phyloP scores from a whole-genome alignment of 495 filamentous ascomycete genomes.

The Tetracladium setigerum region DNA sequence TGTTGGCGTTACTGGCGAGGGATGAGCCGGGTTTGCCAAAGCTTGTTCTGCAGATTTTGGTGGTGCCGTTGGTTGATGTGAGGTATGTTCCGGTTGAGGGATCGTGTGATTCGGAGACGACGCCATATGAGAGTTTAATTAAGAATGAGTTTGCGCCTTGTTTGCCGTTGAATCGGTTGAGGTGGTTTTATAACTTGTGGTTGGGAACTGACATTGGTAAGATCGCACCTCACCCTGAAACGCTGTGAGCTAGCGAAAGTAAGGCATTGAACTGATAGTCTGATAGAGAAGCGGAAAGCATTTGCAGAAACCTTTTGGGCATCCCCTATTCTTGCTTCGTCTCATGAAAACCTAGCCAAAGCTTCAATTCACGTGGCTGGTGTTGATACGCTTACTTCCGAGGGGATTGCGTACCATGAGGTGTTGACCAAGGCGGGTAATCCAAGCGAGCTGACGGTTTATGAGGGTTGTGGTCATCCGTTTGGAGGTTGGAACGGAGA shows the following conservation, averaged over 20 bases:
- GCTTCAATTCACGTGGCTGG: constrained; percentile 27
- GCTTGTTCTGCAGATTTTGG: constrained; percentile 38
- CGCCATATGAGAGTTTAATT: constrained; percentile 29
- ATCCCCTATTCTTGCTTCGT: constrained; percentile 28
- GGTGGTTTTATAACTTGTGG: constrained; percentile 34
- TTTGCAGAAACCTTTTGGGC: constrained; percentile 25
- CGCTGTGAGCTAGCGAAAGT: too few relatives aligned
- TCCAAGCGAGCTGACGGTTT: constrained; percentile 27
- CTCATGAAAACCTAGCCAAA: constrained; percentile 26
- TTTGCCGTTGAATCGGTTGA: constrained; percentile 27
- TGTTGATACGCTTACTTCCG: constrained; percentile 28
- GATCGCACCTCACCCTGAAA: neutral
- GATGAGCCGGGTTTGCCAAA: constrained; percentile 30
- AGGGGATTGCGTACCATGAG: constrained; percentile 29
- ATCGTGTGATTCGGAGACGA: constrained; percentile 21
- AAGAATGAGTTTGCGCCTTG: constrained; percentile 29
- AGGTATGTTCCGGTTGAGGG: constrained; percentile 28
- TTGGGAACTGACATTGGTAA: constrained; percentile 23
- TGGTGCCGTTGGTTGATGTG: constrained; percentile 44
- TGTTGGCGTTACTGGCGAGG: constrained; percentile 31
- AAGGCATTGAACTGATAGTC: neutral
- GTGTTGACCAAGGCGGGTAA: constrained; percentile 26
- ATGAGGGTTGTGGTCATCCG: constrained; percentile 29
- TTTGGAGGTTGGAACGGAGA: constrained; percentile 30
- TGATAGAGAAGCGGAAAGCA: constrained; percentile 15